phyloP scores from a whole-genome alignment of 2,329 filamentous ascomycete genomes.

The Dendryphion nanum region DNA sequence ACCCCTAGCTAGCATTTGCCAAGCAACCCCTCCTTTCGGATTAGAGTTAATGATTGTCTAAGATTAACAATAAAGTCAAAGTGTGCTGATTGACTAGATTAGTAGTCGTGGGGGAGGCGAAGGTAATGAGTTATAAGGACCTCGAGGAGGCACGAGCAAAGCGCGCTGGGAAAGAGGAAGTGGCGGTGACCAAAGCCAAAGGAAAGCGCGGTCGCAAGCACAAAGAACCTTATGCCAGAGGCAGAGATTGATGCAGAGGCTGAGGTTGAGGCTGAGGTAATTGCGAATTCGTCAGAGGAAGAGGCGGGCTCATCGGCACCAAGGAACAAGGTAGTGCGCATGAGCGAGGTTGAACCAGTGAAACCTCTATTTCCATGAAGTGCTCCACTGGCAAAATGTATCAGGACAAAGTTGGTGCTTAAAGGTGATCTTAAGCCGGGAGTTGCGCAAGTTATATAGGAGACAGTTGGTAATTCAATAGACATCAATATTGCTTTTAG shows the following conservation, averaged over 20 bases:
- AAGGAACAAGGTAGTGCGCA: too few relatives aligned
- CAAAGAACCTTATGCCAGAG: conserved; percentile 1
- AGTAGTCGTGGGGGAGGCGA: not conserved
- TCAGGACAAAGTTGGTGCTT: too few relatives aligned
- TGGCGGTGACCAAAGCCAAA: conserved; percentile 1
- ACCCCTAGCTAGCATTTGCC: conserved; percentile 2
- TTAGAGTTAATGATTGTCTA: conserved; percentile 1
- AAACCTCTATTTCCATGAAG: not conserved
- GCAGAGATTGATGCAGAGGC: conserved; percentile 1
- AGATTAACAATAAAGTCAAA: conserved; percentile 2
- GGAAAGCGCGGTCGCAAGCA: conserved; percentile 3
- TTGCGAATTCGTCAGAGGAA: too few relatives aligned
- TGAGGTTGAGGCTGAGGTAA: too few relatives aligned
- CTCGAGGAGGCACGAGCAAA: conserved; percentile 3
- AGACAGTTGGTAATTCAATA: too few relatives aligned
- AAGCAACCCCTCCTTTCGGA: conserved; percentile 2
- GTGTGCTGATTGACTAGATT: conserved; percentile 1
- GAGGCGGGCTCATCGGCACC: not conserved
- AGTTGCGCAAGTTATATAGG: too few relatives aligned
- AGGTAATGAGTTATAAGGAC: conserved; percentile 5
- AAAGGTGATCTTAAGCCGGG: too few relatives aligned
- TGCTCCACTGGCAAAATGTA: not conserved
- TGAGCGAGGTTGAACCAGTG: not conserved
- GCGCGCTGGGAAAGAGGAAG: conserved; percentile 2
- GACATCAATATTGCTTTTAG: too few relatives aligned